Conservation (phyloP, 306 rosid genomes). For the Luffa acutangula region DNA sequence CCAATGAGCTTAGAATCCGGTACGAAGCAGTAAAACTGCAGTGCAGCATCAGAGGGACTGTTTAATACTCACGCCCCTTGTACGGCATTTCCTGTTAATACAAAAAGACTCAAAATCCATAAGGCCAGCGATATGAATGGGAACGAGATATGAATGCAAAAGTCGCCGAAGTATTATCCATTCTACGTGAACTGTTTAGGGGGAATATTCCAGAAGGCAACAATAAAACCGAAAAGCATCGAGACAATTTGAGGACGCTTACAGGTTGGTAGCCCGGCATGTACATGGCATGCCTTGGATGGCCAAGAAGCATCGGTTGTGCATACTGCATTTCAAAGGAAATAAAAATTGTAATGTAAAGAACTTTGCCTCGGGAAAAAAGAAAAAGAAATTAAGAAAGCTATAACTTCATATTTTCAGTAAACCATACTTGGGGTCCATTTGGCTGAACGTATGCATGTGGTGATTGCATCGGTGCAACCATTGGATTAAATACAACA, state of each 20-base stretch:
- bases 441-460: conserved; percentile 72
- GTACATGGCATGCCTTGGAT: conserved; percentile 70
- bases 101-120: background rate
- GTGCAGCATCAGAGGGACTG: conserved; percentile 10
- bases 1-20: background rate
- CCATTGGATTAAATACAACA: conserved; percentile 65
- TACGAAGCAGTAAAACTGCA: background rate
- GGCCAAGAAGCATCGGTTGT: conserved; percentile 61
- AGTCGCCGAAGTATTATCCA: background rate
- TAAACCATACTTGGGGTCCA: conserved; percentile 72
- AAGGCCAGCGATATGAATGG: background rate
- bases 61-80: conserved; percentile 71
- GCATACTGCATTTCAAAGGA: conserved; percentile 55
- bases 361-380: background rate
- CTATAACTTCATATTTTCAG: conserved; percentile 4
- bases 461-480: conserved; percentile 52
- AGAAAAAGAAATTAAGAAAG: background rate
- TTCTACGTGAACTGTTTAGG: background rate
- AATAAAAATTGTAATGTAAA: conserved; percentile 14
- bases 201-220: background rate
- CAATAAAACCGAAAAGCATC: background rate
- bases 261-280: conserved; percentile 77
- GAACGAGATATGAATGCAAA: background rate
- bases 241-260: conserved; percentile 27
- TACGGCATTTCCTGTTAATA: conserved; percentile 64